Conservation (phyloP, 257 asterid genomes). For the Pogostemon cablin region DNA sequence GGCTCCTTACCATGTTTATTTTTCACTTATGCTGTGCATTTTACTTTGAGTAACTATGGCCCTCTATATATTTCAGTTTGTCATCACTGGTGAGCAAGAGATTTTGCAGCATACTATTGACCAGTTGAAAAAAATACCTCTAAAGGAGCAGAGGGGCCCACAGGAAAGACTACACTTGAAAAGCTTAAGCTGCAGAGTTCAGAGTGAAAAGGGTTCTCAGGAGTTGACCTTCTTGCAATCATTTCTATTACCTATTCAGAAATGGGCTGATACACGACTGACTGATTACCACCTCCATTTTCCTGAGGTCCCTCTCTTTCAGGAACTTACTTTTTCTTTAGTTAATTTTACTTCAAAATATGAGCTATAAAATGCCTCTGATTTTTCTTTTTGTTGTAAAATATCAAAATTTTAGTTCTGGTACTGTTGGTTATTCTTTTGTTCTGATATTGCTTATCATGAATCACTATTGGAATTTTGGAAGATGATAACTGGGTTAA, state of each 20-base stretch:
- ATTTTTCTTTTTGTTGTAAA: constrained; percentile 15
- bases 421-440: constrained; percentile 6
- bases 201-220: constrained; percentile 65
- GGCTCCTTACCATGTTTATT: constrained; percentile 3
- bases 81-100: constrained; percentile 86
- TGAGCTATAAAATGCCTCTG: background rate
- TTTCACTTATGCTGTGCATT: no score
- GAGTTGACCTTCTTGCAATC: constrained; percentile 88
- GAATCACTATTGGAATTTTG: constrained; percentile 16
- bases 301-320: constrained; percentile 67
- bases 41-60: background rate
- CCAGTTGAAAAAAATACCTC: constrained; percentile 86
- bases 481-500: constrained; percentile 23
- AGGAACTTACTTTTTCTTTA: constrained; percentile 26
- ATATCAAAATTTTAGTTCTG: constrained; percentile 5
- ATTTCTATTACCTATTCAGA: constrained; percentile 77
- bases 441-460: constrained; percentile 23
- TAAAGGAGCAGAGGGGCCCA: constrained; percentile 94
- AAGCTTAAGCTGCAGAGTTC: constrained; percentile 80
- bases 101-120: constrained; percentile 74
- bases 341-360: constrained; percentile 13
- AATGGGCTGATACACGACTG: constrained; percentile 90
- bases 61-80: constrained; percentile 57
- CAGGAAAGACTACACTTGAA: constrained; percentile 92
- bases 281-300: constrained; percentile 84